phyloP scores from a whole-genome alignment of 2,329 filamentous ascomycete genomes.

The Talaromyces marneffei region DNA sequence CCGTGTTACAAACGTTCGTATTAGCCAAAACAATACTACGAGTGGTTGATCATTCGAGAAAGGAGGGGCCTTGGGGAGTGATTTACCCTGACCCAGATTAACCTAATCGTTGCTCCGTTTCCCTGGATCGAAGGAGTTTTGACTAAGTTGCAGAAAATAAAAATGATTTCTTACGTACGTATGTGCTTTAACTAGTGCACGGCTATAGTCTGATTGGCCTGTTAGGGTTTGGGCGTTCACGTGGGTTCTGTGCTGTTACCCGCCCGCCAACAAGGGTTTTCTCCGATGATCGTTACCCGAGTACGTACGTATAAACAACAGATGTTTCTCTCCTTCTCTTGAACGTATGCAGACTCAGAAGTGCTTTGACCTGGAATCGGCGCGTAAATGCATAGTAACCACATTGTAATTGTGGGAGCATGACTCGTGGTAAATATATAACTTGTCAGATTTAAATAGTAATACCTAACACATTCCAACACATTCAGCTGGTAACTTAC shows the following conservation, averaged over 20 bases:
- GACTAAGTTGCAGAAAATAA: no score
- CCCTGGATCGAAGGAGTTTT: not conserved
- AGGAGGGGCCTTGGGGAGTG: not conserved
- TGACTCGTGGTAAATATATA: not conserved
- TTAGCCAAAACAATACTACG: not conserved
- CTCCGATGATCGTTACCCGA: not conserved
- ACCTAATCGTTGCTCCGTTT: not conserved
- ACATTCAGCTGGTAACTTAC: not conserved
- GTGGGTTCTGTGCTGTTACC: not conserved
- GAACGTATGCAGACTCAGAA: not conserved
- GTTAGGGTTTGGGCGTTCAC: slow-evolving; percentile 1
- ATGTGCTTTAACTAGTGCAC: no score
- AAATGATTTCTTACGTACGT: not conserved
- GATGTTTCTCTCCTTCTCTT: not conserved
- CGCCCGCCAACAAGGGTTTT: not conserved
- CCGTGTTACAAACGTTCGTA: not conserved
- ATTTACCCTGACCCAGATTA: not conserved
- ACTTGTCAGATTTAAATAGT: not conserved
- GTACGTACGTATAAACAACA: not conserved
- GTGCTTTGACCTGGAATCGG: not conserved
- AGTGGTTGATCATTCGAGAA: slow-evolving; percentile 4
- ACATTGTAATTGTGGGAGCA: not conserved
- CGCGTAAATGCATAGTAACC: not conserved
- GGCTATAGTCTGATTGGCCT: not conserved
- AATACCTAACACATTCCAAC: not conserved